These are phyloP conservation scores for Neurospora sublineolata DNA, from an alignment of 495 filamentous ascomycete species.

Conservation along the genomic window DNA sequence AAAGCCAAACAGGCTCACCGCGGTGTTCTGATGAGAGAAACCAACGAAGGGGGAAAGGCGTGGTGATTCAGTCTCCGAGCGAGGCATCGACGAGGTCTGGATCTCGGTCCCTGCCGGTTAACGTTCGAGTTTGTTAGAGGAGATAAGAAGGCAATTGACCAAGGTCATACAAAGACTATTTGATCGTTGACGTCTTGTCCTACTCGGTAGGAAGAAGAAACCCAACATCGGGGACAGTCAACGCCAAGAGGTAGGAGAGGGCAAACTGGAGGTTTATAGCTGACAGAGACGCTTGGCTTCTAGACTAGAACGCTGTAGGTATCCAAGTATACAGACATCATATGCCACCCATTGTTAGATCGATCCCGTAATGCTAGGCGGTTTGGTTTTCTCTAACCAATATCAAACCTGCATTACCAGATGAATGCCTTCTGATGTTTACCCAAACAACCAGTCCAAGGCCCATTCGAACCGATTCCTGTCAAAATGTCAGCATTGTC, in stretches of 20 bases:
- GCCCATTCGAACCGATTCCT: conserved; percentile 18
- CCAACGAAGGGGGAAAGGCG: not conserved
- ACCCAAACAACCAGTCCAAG: conserved; percentile 20
- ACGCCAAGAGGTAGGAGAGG: not conserved
- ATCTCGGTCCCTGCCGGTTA: not conserved
- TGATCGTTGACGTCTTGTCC: not conserved
- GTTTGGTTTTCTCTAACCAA: not conserved
- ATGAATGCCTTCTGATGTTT: not conserved
- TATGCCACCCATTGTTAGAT: not conserved
- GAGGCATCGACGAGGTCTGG: not conserved
- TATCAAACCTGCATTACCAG: not conserved
- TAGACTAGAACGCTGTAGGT: not conserved
- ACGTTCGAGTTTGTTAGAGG: not conserved
- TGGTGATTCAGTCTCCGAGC: not conserved
- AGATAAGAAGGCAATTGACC: not conserved
- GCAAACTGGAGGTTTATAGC: not conserved
- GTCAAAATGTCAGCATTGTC: conserved; percentile 1
- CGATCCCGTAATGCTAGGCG: not conserved
- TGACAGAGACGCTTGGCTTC: not conserved
- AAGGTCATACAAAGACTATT: not conserved
- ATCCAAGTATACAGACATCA: not conserved
- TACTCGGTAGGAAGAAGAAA: not conserved
- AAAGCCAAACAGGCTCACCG: not conserved
- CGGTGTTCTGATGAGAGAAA: not conserved
- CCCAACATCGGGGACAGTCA: not conserved